Evolutionary conservation across 1,284 basidiomycete genomes (phyloP), one percentile per base, ranked within the genome.

Genomic region (Phellinidium pouzarii): DNA sequence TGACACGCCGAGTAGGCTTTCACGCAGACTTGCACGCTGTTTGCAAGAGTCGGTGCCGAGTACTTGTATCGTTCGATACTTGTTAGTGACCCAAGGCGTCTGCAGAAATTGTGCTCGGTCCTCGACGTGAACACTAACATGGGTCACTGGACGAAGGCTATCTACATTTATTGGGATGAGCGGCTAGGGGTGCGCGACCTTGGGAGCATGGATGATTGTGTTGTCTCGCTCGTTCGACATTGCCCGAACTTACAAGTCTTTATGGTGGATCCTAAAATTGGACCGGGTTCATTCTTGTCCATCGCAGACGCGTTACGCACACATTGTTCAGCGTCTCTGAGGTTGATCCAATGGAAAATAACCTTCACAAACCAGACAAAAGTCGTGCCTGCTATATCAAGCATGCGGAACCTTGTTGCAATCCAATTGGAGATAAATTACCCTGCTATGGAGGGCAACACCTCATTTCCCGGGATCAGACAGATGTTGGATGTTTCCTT

Each of bases 181-280:
- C 38, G 55, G n/a, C 26, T 45, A 5, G 47, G 51, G 17, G n/a
- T 48, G 31, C 40, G 29, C 37, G 46, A 52, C 17, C 40, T 57
- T 4, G 71, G 75, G 69, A 67, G 8, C 79, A 76, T 54, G 50
- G 49, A 52, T 22, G 49, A 55, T 19, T 47, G 49, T 19, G 37
- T 57, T 11, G 36, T 52, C 37, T 50, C 55, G 0, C 48, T 57
- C 17, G 27, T 57, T 8, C 51, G 52, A 36, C 55, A 53, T 25
- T 84, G 81, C 58, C 80, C 80, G 4, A 85, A 86, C 57, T 75
- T 87, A 44, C 76, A 85, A 57, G 78, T 82, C 7, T 84, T 87
- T 64, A 69, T 84, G 29, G 68, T 84, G 46, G 82, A 84, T 53
- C 77, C 82, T 0, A 70, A 86, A 65, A 69, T 74, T 5, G 59